Conservation (phyloP, 78 protist species). For the Planoprotostelium fungivorum region DNA sequence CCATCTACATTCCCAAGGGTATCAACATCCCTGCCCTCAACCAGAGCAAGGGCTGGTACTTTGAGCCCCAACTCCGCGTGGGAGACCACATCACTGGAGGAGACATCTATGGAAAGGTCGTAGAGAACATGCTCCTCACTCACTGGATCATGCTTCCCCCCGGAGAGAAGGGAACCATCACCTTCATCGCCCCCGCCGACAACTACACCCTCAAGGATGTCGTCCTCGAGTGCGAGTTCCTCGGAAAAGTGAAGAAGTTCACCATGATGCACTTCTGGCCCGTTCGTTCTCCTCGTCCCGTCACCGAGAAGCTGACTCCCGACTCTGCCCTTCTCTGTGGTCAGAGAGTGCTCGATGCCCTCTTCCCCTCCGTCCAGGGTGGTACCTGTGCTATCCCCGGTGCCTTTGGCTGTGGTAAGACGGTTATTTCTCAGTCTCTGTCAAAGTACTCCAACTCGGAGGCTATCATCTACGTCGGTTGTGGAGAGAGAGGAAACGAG, state of each 20-base stretch:
- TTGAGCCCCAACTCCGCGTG: slow-evolving; percentile 76
- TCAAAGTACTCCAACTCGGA: slow-evolving; percentile 99
- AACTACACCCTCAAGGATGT: slow-evolving; percentile 75
- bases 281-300: slow-evolving; percentile 96
- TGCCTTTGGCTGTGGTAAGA: slow-evolving; percentile 99
- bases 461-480: slow-evolving; percentile 98
- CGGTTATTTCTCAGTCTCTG: slow-evolving; percentile 99
- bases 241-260: slow-evolving; percentile 36
- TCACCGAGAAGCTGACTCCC: slow-evolving; percentile 89
- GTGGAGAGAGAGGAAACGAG: slow-evolving; percentile 99
- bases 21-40: slow-evolving; percentile 86
- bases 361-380: slow-evolving; percentile 98
- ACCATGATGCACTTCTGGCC: slow-evolving; percentile 99
- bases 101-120: slow-evolving; percentile 91
- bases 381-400: slow-evolving; percentile 99
- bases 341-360: slow-evolving; percentile 98
- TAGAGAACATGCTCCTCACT: slow-evolving; percentile 87
- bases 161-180: slow-evolving; percentile 82
- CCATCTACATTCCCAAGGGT: slow-evolving; percentile 98
- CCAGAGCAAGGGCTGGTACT: slow-evolving; percentile 77
- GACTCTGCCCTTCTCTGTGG: slow-evolving; percentile 94
- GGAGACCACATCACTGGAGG: slow-evolving; percentile 96
- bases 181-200: slow-evolving; percentile 87
- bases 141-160: slow-evolving; percentile 97
- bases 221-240: slow-evolving; percentile 44